Evolutionary conservation across 768 basidiomycete species (phyloP), one percentile per base, ranked within the genome.

Genomic region (Leucosporidium scottii): DNA sequence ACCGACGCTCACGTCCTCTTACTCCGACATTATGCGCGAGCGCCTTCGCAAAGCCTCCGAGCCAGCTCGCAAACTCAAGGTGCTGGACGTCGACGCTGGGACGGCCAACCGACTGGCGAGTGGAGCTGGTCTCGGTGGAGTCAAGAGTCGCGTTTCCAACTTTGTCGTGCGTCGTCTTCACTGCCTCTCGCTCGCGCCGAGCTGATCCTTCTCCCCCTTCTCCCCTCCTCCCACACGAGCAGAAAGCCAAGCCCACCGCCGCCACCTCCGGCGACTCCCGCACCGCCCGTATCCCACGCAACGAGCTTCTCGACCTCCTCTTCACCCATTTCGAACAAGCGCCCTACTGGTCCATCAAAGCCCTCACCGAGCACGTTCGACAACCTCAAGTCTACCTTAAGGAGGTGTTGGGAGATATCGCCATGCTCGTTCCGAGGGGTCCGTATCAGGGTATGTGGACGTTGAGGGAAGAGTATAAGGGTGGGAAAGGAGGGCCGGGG

Each of bases 351-450:
- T 81, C 84, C 66, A 86, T 92, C 77, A 87, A 86, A 71, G 80
- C 84, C 2, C 80, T 92, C 62, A 84, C 89, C 53, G 87, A 90
- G 74, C 84, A 84, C 69, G 89, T 89, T 0, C 87, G 90, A 76
- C 91, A 94, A 76, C 90, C 91, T 1, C 89, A 91, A 77, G 85
- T 82, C 17, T 93, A 90, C 76, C 84, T 94, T 70, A 91, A 91
- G 75, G 90, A 93, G 73, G 85, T 88, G 4, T 79, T 94, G 36
- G 80, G 80, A 34, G 88, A 90, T 70, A 86, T 93, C 59, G 91
- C 87, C 6, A 83, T 81, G 62, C 81, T 91, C 57, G 85, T 91
- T 76, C 85, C 87, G 60, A 86, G 85, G 56, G 91, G 91, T 49
- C 90, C 93, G 78, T 81, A 84, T 76, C 88, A 87, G 60, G 89